Evolutionary conservation across 2,329 filamentous ascomycete species (phyloP).

Genomic region (Cytospora leucostoma): DNA sequence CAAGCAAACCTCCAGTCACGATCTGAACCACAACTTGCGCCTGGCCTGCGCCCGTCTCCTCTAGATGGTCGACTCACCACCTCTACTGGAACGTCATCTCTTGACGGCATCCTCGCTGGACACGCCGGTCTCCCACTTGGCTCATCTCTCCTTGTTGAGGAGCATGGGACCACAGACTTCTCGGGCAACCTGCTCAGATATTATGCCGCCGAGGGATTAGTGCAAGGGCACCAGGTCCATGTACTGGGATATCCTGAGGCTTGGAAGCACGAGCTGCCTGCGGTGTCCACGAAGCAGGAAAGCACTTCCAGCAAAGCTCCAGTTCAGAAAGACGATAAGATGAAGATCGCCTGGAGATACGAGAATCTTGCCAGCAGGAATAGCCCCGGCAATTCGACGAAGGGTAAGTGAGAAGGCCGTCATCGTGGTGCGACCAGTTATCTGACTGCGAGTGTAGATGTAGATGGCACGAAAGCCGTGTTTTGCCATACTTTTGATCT

Average conservation of each 20-base stretch:
- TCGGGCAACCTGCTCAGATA: conserved; percentile 80
- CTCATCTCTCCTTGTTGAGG: conserved; percentile 77
- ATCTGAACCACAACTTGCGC: conserved; percentile 42
- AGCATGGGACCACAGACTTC: conserved; percentile 93
- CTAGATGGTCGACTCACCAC: conserved; percentile 85
- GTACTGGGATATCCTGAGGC: conserved; percentile 76
- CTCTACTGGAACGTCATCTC: conserved; percentile 84
- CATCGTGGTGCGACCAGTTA: conserved; percentile 25
- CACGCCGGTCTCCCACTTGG: conserved; percentile 85
- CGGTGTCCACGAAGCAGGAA: conserved; percentile 53
- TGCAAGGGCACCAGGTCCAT: conserved; percentile 88
- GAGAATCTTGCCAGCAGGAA: conserved; percentile 70
- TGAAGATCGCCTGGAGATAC: conserved; percentile 99
- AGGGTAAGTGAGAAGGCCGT: conserved; percentile 28
- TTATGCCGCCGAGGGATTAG: conserved; percentile 88
- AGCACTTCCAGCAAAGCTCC: conserved; percentile 30
- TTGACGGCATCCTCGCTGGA: conserved; percentile 83
- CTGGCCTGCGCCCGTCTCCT: conserved; percentile 76
- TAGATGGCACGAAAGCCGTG: conserved; percentile 35
- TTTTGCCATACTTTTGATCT: conserved; percentile 78
- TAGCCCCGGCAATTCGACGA: conserved; percentile 21
- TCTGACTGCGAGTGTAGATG: conserved; percentile 23
- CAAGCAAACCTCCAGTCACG: conserved; percentile 32
- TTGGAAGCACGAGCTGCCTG: conserved; percentile 85
- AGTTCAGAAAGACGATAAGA: conserved; percentile 62